Base-by-base conservation (phyloP, 176 grass and related monocot species). In the Oryza coarctata region DNA sequence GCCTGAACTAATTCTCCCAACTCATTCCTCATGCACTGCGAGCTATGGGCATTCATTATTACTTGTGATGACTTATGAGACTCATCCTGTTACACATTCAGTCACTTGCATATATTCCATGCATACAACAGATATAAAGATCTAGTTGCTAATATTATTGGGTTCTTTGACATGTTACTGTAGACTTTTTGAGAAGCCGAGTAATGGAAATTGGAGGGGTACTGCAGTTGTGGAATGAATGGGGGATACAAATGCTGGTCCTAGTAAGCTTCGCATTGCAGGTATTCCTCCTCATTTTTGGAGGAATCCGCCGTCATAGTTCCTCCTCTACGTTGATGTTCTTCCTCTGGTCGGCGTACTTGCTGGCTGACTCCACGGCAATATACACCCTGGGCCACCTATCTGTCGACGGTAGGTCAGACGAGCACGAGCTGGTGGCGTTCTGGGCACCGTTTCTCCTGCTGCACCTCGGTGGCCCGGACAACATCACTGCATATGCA, bases 371-470 rank as follows among this genome's bases (percentile, higher is more conserved):
- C 15, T 75, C 66, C 39, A 29, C 79, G 34, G 80, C 88, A 1
- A 70, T 47, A 0, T 67, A 68, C 8, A 39, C 75, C 5, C 47
- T 91, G 2, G 80, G 84, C 6, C 68, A 72, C 38, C 75, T 91
- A 5, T 68, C 63, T 15, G 3, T 17, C 17, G 30, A n/a, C 23
- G 1, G 63, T 7, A 17, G 6, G 6, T 38, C 77, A 0, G 27
- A 27, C 0, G 28, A 65, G 32, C 23, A 57, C 12, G 18, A 65
- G 57, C 73, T 88, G 1, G 20, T 71, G 0, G 74, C 50, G 1
- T 77, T 85, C 40, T 85, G 83, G 82, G 33, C 75, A 3, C 74
- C 84, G 0, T 84, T 90, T 38, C 75, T 90, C 33, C 28, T 90
- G 10, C 20, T 87, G 2, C 88, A 90, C 12, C 88, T 90, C 52